phyloP scores from a whole-genome alignment of 805 yeast species.

The Candida pini region DNA sequence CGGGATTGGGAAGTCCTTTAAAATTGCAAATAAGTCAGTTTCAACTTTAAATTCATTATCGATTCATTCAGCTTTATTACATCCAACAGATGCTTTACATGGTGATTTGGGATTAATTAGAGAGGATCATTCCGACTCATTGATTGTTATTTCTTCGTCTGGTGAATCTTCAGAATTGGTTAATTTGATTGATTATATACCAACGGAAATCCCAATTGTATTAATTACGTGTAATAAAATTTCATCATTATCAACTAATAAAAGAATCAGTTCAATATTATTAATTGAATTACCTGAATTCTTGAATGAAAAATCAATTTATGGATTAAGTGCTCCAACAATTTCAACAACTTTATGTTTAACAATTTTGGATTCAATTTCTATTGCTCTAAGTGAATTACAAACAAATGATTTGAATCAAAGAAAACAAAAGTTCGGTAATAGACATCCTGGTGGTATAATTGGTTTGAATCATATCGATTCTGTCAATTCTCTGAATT shows the following conservation, averaged over 20 bases:
- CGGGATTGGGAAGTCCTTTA: conserved; percentile 83
- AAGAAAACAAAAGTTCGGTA: conserved; percentile 55
- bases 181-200: conserved; percentile 51
- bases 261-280: conserved; percentile 46
- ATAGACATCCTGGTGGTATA: conserved; percentile 88
- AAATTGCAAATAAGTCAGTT: conserved; percentile 70
- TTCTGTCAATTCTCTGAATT: conserved; percentile 5
- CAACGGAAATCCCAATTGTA: conserved; percentile 46
- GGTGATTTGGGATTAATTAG: conserved; percentile 79
- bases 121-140: conserved; percentile 46
- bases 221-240: conserved; percentile 57
- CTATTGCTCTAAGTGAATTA: conserved; percentile 67
- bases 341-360: conserved; percentile 74
- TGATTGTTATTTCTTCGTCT: conserved; percentile 68
- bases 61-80: conserved; percentile 59
- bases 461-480: conserved; percentile 53
- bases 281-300: conserved; percentile 57
- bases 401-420: conserved; percentile 49
- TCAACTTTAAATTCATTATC: conserved; percentile 82
- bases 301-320: conserved; percentile 55
- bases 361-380: conserved; percentile 72
- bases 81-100: conserved; percentile 85
- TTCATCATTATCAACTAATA: conserved; percentile 49
- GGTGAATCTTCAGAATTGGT: conserved; percentile 80
- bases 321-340: conserved; percentile 86